Base-by-base conservation (phyloP, 257 asterid genomes). In the Solanum dulcamara region DNA sequence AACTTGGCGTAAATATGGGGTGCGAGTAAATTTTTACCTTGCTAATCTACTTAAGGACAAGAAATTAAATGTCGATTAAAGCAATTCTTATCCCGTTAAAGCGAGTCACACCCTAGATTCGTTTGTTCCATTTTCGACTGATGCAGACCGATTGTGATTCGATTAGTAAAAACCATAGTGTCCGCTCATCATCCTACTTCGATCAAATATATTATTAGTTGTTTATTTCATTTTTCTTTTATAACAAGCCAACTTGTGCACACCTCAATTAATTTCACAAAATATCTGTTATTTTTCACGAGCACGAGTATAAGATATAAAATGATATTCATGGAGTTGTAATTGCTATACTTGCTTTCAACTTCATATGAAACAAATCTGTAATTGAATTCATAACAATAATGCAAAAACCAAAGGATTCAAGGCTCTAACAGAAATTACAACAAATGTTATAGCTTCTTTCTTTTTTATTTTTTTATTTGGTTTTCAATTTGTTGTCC, bases 201-300 rank as follows among this genome's bases (percentile, higher is more conserved):
- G 7, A 12, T 60, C 12, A 50, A 46, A 46, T 14, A 6, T 46
- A 13, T 46, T 46, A 1, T 12, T 46, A 46, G 53, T 46, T 6
- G 53, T 46, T 13, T 4, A 0, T 59, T 57, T 59, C 0, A 24
- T 59, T 59, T 4, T 60, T 26, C 35, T 12, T 26, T 60, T 60
- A 60, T 60, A 60, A 60, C 0, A 0, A 60, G 1, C 0, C 1
- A 59, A 1, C 3, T 59, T 4, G 4, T n/a, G 3, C 7, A 10
- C 8, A 59, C 32, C 3, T 24, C 0, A 59, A 59, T 10, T 59
- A 10, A 59, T 59, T 59, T 4, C 14, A 59, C 7, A 0, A 0
- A 28, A 2, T 26, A 6, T 62, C 0, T 62, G 37, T 13, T 62
- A 62, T 24, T 59, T 59, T 0, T 15, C 17, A 59, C 17, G 2